Conservation (phyloP, 129 eudicot species). For the Cynara cardunculus region DNA sequence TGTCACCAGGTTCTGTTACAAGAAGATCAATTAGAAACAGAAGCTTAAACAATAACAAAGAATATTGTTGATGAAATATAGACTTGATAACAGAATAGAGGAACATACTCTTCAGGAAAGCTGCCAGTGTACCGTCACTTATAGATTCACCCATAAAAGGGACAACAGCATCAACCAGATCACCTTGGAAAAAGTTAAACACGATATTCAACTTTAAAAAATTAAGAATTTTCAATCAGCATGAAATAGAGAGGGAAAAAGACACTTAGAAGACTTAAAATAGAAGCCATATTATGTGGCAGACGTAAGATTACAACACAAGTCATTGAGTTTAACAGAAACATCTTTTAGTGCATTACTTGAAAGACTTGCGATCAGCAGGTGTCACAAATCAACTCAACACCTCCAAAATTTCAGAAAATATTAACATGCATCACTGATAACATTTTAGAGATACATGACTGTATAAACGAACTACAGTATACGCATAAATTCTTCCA, state of each 20-base stretch:
- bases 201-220: background rate
- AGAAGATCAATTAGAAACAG: conserved; percentile 4
- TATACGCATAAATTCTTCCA: background rate
- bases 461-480: background rate
- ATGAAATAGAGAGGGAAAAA: background rate
- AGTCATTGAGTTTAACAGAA: background rate
- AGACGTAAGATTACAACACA: background rate
- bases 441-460: background rate
- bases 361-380: background rate
- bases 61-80: background rate
- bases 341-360: conserved; percentile 6
- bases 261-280: background rate
- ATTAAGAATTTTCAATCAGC: background rate
- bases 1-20: conserved; percentile 89
- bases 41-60: background rate
- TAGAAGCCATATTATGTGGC: background rate
- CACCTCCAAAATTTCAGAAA: background rate
- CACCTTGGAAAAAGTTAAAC: conserved; percentile 49
- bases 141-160: conserved; percentile 98
- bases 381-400: background rate
- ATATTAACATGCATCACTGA: background rate
- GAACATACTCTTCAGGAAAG: conserved; percentile 77
- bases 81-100: background rate
- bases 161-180: conserved; percentile 84
- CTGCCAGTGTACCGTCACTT: conserved; percentile 84